Conservation (phyloP, 2,329 filamentous ascomycete genomes). For the Bipolaris oryzae region DNA sequence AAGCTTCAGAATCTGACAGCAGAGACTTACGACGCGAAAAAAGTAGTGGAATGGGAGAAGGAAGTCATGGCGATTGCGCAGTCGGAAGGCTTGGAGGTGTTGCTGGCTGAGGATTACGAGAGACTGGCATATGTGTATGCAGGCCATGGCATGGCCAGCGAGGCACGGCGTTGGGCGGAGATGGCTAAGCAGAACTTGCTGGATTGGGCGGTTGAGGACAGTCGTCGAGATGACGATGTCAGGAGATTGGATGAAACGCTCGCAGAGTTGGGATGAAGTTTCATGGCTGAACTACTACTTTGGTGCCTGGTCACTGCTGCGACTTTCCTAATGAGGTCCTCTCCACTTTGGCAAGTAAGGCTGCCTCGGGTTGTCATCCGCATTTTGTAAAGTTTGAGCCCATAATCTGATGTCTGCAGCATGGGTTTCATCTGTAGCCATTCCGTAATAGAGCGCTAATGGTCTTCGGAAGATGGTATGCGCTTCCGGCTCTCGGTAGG, state of each 20-base stretch:
- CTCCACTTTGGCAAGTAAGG: not conserved
- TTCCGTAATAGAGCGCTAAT: not conserved
- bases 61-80: conserved; percentile 30
- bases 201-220: conserved; percentile 29
- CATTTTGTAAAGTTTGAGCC: not conserved
- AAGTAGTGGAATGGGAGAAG: conserved; percentile 31
- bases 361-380: not conserved
- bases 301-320: not conserved
- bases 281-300: conserved; percentile 2
- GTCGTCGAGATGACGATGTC: conserved; percentile 19
- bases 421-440: not conserved
- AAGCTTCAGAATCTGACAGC: conserved; percentile 24
- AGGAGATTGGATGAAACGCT: conserved; percentile 26
- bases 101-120: conserved; percentile 32
- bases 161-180: conserved; percentile 26
- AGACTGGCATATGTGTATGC: conserved; percentile 36
- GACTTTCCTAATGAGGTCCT: not conserved
- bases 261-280: conserved; percentile 16
- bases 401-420: not conserved
- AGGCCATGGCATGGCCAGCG: conserved; percentile 19
- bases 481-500: not conserved
- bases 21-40: conserved; percentile 30
- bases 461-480: not conserved
- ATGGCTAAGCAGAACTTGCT: conserved; percentile 28
- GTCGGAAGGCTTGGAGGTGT: conserved; percentile 26